Conservation (phyloP, 2,329 filamentous ascomycete species). For the Zasmidium cellare region DNA sequence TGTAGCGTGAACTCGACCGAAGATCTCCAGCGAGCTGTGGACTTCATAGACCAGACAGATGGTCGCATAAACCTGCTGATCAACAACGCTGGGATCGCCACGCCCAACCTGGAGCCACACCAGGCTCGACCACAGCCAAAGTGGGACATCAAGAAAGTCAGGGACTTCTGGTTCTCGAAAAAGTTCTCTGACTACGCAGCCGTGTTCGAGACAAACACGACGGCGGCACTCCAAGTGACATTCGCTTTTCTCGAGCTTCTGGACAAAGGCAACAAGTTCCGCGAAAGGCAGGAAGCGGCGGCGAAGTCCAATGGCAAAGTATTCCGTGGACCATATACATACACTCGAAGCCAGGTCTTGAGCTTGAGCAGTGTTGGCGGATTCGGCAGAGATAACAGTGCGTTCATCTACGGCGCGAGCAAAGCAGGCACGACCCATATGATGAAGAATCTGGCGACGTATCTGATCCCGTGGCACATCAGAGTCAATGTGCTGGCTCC, state of each 20-base stretch:
- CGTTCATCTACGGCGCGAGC: neutral
- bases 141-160: neutral
- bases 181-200: neutral
- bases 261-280: neutral
- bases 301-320: neutral
- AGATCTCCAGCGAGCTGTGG: constrained; percentile 57
- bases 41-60: constrained; percentile 59
- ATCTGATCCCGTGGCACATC: neutral
- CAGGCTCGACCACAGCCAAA: constrained; percentile 24
- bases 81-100: constrained; percentile 62
- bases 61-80: constrained; percentile 67
- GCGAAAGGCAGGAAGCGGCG: neutral
- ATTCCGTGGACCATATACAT: neutral
- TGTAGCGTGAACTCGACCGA: constrained; percentile 65
- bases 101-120: constrained; percentile 59
- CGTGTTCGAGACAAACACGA: neutral
- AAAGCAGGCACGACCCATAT: neutral
- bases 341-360: neutral
- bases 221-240: neutral
- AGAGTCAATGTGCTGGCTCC: neutral
- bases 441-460: neutral
- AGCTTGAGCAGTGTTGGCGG: neutral
- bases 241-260: neutral
- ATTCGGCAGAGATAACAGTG: neutral
- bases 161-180: neutral